These are phyloP conservation scores for Chaetomium globosum DNA, from an alignment of 2,329 filamentous ascomycete genomes.

Conservation along the genomic window DNA sequence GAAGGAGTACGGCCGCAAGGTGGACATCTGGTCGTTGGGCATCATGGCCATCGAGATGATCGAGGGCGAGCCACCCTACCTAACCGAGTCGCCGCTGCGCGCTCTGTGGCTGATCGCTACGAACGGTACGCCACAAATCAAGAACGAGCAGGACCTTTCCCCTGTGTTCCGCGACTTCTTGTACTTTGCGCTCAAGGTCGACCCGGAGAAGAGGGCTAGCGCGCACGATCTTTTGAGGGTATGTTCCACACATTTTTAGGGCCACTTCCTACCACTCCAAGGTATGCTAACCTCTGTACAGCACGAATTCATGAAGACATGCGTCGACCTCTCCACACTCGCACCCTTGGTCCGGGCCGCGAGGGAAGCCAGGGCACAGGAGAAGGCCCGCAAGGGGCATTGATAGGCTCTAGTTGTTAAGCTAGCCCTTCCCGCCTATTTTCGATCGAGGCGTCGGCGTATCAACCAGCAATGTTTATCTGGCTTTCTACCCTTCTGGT, in stretches of 20 bases:
- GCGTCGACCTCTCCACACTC: slow-evolving; percentile 73
- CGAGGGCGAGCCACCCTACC: slow-evolving; percentile 93
- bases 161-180: slow-evolving; percentile 88
- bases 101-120: slow-evolving; percentile 96
- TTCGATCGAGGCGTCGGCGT: neutral
- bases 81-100: slow-evolving; percentile 90
- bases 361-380: slow-evolving; percentile 79
- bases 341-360: slow-evolving; percentile 86
- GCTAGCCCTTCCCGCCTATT: neutral
- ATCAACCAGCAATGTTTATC: neutral
- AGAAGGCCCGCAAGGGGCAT: slow-evolving; percentile 72
- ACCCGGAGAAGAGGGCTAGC: slow-evolving; percentile 93
- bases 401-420: slow-evolving; percentile 32
- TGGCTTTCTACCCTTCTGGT: neutral
- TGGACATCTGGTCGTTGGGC: slow-evolving; percentile 97
- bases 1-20: slow-evolving; percentile 97
- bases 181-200: slow-evolving; percentile 90
- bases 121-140: slow-evolving; percentile 92
- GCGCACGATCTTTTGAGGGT: slow-evolving; percentile 92
- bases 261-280: neutral
- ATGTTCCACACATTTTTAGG: slow-evolving; percentile 47
- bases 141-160: slow-evolving; percentile 83
- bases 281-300: slow-evolving; percentile 42
- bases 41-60: slow-evolving; percentile 99
- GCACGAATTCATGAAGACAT: slow-evolving; percentile 80